Evolutionary conservation across 164 flowering plant species (phyloP), one percentile per base, ranked within the genome.

Genomic region (Tetracentron sinense): DNA sequence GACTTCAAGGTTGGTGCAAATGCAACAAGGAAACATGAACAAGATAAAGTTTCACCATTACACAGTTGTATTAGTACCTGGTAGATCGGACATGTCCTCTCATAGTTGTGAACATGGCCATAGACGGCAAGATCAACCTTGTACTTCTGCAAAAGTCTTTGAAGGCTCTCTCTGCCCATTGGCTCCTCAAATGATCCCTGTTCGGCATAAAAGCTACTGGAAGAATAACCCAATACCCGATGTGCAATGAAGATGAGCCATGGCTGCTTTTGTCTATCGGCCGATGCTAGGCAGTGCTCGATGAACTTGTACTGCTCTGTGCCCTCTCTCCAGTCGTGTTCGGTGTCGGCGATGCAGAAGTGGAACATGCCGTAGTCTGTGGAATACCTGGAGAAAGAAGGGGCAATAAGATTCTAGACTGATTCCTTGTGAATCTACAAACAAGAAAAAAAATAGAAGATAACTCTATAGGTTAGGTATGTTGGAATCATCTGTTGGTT

Each of bases 321-420:
- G 60, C 97, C 98, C 55, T 83, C 90, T 75, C 98, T 82, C 98
- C 98, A 93, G 64, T 93, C 98, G 51, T 84, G 88, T 66, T 93
- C 98, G 6, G 96, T 87, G 69, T 93, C 86, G 49, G 96, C 98
- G 58, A 93, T 60, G 64, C 97, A 93, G 74, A 93, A 93, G 19
- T 81, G 79, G 78, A 93, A 93, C 97, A 93, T 83, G 57, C 98
- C 98, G 75, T 88, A 93, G 72, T 93, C 94, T 14, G 90, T 93
- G 5, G 88, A 68, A 55, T 92, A 92, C 98, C 98, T 92, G 79
- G 25, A 60, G 48, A 52, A 38, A 28, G n/a, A 56, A 55, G 26
- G 38, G 44, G 8, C 1, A 8, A 38, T 38, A 38, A 38, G 8
- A 8, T 38, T 38, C n/a, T 38, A 16, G 5, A 10, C 14, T 8